Evolutionary conservation across 345 rosid species (phyloP).

Genomic region (Mercurialis annua): DNA sequence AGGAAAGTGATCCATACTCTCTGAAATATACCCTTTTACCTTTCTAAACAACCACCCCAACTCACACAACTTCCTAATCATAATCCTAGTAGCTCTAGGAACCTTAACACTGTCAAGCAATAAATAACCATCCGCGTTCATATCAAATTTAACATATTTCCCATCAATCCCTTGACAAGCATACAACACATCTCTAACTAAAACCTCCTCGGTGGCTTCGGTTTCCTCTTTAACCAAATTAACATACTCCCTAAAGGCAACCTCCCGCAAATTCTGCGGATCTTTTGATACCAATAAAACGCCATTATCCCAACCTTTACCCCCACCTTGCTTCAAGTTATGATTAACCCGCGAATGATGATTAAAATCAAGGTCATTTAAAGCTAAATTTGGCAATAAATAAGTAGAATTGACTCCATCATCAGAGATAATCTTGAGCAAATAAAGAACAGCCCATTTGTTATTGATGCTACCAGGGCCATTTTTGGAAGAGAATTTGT

Average conservation of each 20-base stretch:
- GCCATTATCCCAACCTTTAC: constrained; percentile 61
- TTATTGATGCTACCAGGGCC: constrained; percentile 87
- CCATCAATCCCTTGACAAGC: constrained; percentile 97
- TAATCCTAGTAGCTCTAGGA: constrained; percentile 60
- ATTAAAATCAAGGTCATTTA: constrained; percentile 31
- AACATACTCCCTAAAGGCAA: constrained; percentile 74
- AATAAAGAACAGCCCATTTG: constrained; percentile 86
- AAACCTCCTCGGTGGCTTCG: constrained; percentile 81
- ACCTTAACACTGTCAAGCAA: constrained; percentile 59
- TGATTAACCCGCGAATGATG: constrained; percentile 30
- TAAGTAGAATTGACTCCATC: constrained; percentile 50
- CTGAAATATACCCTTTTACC: constrained; percentile 69
- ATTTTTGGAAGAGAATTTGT: constrained; percentile 72
- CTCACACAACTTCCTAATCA: constrained; percentile 85
- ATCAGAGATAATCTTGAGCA: constrained; percentile 77
- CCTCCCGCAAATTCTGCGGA: constrained; percentile 69
- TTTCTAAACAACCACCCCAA: constrained; percentile 95
- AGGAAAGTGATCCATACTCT: constrained; percentile 74
- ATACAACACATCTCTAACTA: constrained; percentile 87
- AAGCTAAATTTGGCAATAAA: constrained; percentile 58
- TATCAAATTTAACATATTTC: constrained; percentile 65
- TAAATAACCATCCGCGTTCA: constrained; percentile 60
- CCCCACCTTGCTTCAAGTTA: constrained; percentile 31
- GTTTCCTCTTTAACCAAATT: constrained; percentile 76
- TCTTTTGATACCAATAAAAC: constrained; percentile 68